These are phyloP conservation scores for Chaetomium tenue DNA, from an alignment of 495 filamentous ascomycete genomes.

Conservation along the genomic window DNA sequence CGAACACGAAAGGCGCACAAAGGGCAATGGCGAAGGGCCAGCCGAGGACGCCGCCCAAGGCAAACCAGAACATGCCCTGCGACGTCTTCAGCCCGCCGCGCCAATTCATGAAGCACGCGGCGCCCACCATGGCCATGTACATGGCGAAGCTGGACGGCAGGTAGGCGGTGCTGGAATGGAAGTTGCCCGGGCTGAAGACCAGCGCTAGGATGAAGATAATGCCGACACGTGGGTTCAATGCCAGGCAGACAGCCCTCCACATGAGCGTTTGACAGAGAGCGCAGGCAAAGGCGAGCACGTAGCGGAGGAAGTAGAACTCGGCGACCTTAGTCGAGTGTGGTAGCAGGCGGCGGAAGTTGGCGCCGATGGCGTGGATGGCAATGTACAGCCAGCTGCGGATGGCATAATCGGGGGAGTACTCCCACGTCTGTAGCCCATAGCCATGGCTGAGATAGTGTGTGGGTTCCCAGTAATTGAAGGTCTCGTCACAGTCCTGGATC, in stretches of 20 bases:
- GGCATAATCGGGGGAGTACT: slow-evolving; percentile 93
- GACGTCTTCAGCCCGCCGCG: slow-evolving; percentile 70
- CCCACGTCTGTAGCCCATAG: slow-evolving; percentile 96
- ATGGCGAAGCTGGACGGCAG: slow-evolving; percentile 96
- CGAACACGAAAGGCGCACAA: slow-evolving; percentile 74
- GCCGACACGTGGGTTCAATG: slow-evolving; percentile 75
- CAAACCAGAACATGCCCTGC: slow-evolving; percentile 87
- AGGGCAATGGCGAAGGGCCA: slow-evolving; percentile 94
- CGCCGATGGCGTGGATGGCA: slow-evolving; percentile 72
- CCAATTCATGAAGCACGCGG: slow-evolving; percentile 86
- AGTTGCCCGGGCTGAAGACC: slow-evolving; percentile 82
- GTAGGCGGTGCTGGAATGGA: slow-evolving; percentile 82
- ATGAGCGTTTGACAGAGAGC: slow-evolving; percentile 78
- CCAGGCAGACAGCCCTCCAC: slow-evolving; percentile 69
- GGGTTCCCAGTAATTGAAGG: slow-evolving; percentile 99
- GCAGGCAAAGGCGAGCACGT: slow-evolving; percentile 69
- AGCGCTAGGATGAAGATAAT: slow-evolving; percentile 76
- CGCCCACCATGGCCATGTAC: slow-evolving; percentile 86
- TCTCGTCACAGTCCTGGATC: slow-evolving; percentile 98
- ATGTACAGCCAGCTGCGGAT: slow-evolving; percentile 97
- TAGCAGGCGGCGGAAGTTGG: slow-evolving; percentile 61
- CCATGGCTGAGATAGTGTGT: slow-evolving; percentile 91
- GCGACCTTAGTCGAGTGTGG: slow-evolving; percentile 58
- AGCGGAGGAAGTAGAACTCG: slow-evolving; percentile 85
- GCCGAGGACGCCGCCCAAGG: slow-evolving; percentile 80